A percentile compares a stretch with the other conserved stretches of the same genome.
Evolutionary conservation across 192 early-diverging fungal species (phyloP).

Genomic region (Backusella parvicylindrica): DNA sequence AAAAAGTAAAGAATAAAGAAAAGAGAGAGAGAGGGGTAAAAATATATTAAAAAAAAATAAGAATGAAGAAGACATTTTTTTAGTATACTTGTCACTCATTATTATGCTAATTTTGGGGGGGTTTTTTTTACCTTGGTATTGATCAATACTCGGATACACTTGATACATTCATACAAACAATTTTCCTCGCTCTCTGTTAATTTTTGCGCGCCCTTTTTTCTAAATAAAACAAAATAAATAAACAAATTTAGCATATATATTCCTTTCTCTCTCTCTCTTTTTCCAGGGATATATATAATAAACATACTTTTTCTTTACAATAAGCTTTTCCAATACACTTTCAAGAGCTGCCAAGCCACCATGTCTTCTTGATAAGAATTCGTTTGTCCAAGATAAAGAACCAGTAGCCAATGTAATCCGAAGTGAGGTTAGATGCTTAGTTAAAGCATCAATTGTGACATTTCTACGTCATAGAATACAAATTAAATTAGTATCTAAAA

Average conservation of each 20-base stretch:
- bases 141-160: constrained; percentile 45
- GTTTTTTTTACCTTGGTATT: constrained; percentile 42
- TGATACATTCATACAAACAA: constrained; percentile 46
- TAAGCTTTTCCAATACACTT: constrained; percentile 41
- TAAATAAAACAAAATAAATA: constrained; percentile 7
- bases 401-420: constrained; percentile 41
- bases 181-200: constrained; percentile 38
- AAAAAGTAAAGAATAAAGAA: not conserved
- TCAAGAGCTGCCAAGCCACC: constrained; percentile 51
- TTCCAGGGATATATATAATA: too few relatives aligned
- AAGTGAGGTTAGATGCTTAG: constrained; percentile 40
- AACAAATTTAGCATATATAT: constrained; percentile 26
- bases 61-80: not conserved
- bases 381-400: constrained; percentile 46
- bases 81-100: not conserved
- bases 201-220: constrained; percentile 12
- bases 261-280: not conserved
- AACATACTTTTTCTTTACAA: constrained; percentile 34
- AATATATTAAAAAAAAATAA: not conserved
- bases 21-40: not conserved
- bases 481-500: not conserved
- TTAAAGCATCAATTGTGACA: constrained; percentile 34
- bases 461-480: constrained; percentile 21
- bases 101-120: not conserved
- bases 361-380: constrained; percentile 38